Base-by-base conservation (phyloP, 2,329 filamentous ascomycete genomes). In the Phialophora verrucosa region DNA sequence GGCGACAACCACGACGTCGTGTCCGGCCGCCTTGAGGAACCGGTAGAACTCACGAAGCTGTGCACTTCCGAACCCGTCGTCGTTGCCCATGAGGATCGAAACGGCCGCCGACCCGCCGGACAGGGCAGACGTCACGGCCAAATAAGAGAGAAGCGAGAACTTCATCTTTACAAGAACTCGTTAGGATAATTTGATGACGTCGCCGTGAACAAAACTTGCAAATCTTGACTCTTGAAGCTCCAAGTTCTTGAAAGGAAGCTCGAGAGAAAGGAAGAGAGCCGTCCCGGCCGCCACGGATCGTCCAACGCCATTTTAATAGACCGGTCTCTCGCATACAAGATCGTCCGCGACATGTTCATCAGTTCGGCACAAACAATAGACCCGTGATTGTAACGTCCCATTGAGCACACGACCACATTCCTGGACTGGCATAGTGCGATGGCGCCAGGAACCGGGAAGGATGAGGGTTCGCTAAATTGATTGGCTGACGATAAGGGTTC, bases 1-100 rank as follows among this genome's bases (percentile, higher is more conserved):
- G 4, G 80, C 79, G 23, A 83, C 81, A 56, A 83, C 74, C 23
- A 80, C 74, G 47, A 79, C 80, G 65, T 78, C 76, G 71, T 79
- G 78, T 8, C 78, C 78, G 35, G 72, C 74, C 3, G 71, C 73
- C 63, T 77, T 78, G 23, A 79, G 65, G 7, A 77, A 72, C 29
- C 76, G 74, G 71, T 82, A 81, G 38, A 81, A 72, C 62, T 80
- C 78, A 23, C 77, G 76, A 62, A 81, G 76, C 65, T 80, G 80
- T 51, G 78, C 75, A 17, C 75, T 74, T 20, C 76, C 79, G 63
- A 81, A 81, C 35, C 79, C 78, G 67, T 82, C 79, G 63, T 81
- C 78, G 49, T 73, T 73, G 64, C 67, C 69, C 47, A 73, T 60
- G 20, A 73, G 62, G 59, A 73, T 73, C 47, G 69, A 70, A 29